Base-by-base conservation (phyloP, 192 early-diverging fungal species). In the Coemansia sp. region DNA sequence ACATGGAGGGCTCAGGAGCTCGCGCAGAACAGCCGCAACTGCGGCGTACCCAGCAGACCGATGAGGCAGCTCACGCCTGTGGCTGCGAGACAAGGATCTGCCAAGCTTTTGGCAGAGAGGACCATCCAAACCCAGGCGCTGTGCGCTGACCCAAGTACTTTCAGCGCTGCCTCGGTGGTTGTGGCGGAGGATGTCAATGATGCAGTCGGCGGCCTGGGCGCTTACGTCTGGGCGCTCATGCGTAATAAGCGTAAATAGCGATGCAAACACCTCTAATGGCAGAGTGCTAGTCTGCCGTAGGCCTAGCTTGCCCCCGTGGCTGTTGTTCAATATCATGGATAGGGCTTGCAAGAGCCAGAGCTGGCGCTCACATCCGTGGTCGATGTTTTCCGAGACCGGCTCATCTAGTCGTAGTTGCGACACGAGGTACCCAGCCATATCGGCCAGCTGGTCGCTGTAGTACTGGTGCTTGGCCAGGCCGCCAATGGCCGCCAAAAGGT, bases 381-480 rank as follows among this genome's bases (percentile, higher is more conserved):
- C 57, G 57, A 5, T 4, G 32, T 31, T 34, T 14, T 12, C 3
- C 3, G 34, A 21, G 6, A 3, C 63, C n/a, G 39, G n/a, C 34
- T 2, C 31, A 37, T 63, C 61, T 15, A 82, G 67, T 42, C 32
- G 29, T 69, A 82, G 76, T 58, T 72, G 67, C 34, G 66, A 68
- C 4, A 82, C 67, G 6, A 84, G 62, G 53, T 75, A 77, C 10
- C 50, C 72, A 6, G 68, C 64, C 77, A 84, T 84, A 46, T 84
- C 77, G 1, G 60, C 37, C 34, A 84, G 63, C 58, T 84, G 82
- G 61, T 64, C 72, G 46, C 51, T 70, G 67, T 84, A 84, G 65
- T 84, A 84, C 60, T 76, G 77, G 44, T 84, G 78, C 25, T 64
- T 80, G 27, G 77, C 82, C 41, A 84, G 77, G 0, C 82, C 77